Evolutionary conservation across 306 rosid species (phyloP).

Genomic region (Nissolia schottii): DNA sequence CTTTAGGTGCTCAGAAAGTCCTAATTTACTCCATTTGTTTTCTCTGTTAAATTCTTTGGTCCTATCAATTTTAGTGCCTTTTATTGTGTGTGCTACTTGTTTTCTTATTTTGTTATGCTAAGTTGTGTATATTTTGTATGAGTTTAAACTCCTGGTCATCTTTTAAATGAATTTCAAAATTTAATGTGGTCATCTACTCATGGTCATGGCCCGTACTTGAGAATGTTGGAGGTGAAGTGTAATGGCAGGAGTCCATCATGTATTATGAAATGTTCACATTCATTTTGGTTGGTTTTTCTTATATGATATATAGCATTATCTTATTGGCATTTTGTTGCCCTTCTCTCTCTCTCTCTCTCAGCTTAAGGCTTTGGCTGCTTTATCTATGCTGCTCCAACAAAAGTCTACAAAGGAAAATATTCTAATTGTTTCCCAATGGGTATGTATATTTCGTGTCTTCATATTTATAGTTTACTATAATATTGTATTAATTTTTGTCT

Average conservation of each 20-base stretch:
- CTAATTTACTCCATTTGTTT: not conserved
- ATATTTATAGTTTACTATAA: not conserved
- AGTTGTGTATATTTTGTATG: not conserved
- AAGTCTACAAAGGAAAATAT: constrained; percentile 62
- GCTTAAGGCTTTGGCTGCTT: constrained; percentile 85
- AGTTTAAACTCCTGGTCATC: not conserved
- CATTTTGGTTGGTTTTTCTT: constrained; percentile 6
- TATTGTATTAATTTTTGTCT: not conserved
- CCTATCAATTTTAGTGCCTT: not conserved
- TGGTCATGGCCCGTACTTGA: not conserved
- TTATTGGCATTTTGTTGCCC: constrained; percentile 15
- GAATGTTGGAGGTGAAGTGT: not conserved
- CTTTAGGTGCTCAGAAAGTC: not conserved
- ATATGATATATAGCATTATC: constrained; percentile 14
- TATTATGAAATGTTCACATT: constrained; percentile 7
- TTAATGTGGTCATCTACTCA: not conserved
- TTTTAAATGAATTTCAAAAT: not conserved
- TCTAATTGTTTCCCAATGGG: constrained; percentile 89
- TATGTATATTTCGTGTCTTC: constrained; percentile 31
- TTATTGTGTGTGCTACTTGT: not conserved
- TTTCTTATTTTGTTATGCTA: not conserved
- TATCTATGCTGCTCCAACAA: constrained; percentile 64
- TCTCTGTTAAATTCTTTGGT: not conserved
- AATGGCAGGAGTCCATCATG: not conserved
- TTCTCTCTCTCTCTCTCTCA: constrained; percentile 10